Percentiles rank a stretch among this genome's conserved stretches.
phyloP scores from a whole-genome alignment of 2,329 filamentous ascomycete genomes.

The Penicillium expansum region DNA sequence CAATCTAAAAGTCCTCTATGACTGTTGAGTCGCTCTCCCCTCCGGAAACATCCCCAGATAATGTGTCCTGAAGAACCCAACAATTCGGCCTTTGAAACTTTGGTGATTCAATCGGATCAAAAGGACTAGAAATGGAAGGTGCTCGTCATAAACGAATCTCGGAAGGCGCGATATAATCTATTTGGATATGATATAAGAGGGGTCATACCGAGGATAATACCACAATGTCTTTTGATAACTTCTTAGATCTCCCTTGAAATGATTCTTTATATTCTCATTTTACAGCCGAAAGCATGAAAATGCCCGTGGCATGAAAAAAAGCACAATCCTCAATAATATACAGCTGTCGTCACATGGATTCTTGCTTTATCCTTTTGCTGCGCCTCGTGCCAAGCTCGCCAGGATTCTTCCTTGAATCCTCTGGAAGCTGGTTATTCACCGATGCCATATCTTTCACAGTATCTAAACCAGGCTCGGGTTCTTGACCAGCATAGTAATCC shows the following conservation, averaged over 20 bases:
- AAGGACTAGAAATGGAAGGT: too few relatives aligned
- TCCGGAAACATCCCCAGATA: too few relatives aligned
- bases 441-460: neutral
- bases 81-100: too few relatives aligned
- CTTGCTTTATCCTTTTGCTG: neutral
- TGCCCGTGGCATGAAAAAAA: neutral
- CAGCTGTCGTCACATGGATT: neutral
- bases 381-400: neutral
- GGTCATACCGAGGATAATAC: neutral
- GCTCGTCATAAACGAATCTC: too few relatives aligned
- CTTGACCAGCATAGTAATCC: constrained; percentile 10
- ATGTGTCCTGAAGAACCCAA: too few relatives aligned
- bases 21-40: too few relatives aligned
- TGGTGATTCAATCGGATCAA: too few relatives aligned
- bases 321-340: neutral
- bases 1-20: too few relatives aligned
- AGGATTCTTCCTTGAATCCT: neutral
- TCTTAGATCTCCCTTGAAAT: neutral
- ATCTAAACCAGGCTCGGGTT: neutral
- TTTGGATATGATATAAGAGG: neutral
- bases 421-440: neutral
- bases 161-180: neutral
- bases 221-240: too few relatives aligned
- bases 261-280: neutral
- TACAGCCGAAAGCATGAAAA: neutral